Evolutionary conservation across 2,329 filamentous ascomycete species (phyloP), one percentile per base, ranked within the genome.

Genomic region (Ceratocystis destructans): DNA sequence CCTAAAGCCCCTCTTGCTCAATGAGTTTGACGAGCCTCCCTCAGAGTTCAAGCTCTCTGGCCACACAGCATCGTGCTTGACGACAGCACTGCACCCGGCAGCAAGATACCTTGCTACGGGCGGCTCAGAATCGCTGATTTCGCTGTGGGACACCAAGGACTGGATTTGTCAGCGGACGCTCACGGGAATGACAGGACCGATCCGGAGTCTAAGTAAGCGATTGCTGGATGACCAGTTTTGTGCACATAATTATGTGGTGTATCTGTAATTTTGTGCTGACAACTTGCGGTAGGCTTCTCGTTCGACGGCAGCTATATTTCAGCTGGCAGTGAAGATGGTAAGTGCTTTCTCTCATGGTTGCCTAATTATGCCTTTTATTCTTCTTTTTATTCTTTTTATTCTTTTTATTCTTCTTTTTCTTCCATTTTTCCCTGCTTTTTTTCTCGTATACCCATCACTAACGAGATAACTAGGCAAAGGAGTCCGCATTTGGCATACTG

Each of bases 221-320:
- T 15, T 37, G 7, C 55, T 12, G 10, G 12, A 41, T 41, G 3
- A 4, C 4, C 3, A 4, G 28, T n/a, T 3, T 15, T 37, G 22
- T 57, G 22, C 12, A 15, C 33, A 17, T 33, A 5, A 7, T 15
- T 57, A 12, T 61, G 3, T 6, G 1, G 37, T 15, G 37, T 7
- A 15, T 28, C 20, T 28, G 48, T 28, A 15, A 15, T 5, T 25
- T 10, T 50, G 22, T 53, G 48, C 45, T 64, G 50, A 59, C 25
- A 22, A 61, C 50, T 20, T 22, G n/a, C 17, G 5, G 44, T 12
- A 84, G 86, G 87, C 72, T 93, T 92, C 73, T 88, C 84, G 17
- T 92, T 88, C 74, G 88, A 92, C 71, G 88, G 89, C 4, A 86
- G 83, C 71, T 93, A 86, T 72, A 77, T 92, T 28, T 84, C 87